Conservation (phyloP, 371 early-diverging fungal genomes). For the Vairimorpha apis region DNA sequence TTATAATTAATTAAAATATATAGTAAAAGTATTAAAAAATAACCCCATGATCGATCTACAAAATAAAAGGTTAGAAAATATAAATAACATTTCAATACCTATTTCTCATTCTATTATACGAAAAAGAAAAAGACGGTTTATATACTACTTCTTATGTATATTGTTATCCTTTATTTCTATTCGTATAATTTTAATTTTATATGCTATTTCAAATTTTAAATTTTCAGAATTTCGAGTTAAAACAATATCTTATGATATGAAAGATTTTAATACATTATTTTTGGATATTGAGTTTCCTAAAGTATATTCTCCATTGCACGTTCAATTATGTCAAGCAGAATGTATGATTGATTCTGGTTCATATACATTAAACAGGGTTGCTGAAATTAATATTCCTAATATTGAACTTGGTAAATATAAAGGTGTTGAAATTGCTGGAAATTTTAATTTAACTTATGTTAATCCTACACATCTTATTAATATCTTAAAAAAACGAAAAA, state of each 20-base stretch:
- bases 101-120: too few species aligned
- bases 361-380: neutral
- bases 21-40: neutral
- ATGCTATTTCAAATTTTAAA: neutral
- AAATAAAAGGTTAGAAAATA: neutral
- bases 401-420: neutral
- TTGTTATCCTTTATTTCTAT: neutral
- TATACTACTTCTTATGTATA: conserved; percentile 2
- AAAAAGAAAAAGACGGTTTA: neutral
- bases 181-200: neutral
- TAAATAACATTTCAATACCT: too few species aligned
- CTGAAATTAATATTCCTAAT: neutral
- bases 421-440: neutral
- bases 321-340: neutral
- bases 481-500: neutral
- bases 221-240: neutral
- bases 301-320: neutral
- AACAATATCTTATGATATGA: neutral
- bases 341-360: neutral
- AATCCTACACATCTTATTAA: neutral
- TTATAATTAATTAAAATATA: too few species aligned
- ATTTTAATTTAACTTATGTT: neutral
- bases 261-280: neutral
- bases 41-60: neutral
- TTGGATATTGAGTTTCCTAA: neutral